Percentiles rank a stretch among this genome's conserved stretches.
Evolutionary conservation across 805 yeast species (phyloP).

Genomic region (Candida nonsorbophila): DNA sequence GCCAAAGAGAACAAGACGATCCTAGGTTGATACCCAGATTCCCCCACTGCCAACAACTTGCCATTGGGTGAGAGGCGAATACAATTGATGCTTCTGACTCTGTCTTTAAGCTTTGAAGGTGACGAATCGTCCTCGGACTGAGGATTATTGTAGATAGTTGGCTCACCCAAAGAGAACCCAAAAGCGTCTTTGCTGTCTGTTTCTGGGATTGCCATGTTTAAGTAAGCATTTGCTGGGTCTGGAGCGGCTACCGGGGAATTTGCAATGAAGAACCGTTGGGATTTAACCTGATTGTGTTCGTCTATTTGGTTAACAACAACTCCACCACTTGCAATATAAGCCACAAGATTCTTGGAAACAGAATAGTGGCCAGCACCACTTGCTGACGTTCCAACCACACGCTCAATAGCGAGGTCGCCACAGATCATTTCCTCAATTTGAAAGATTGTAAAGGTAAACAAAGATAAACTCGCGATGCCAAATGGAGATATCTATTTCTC

Average conservation of each 20-base stretch:
- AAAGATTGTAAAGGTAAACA: neutral
- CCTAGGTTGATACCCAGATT: constrained; percentile 64
- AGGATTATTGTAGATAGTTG: neutral
- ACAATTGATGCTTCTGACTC: constrained; percentile 50
- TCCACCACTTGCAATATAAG: constrained; percentile 57
- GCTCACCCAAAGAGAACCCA: constrained; percentile 23
- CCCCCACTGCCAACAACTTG: constrained; percentile 61
- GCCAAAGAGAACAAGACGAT: constrained; percentile 56
- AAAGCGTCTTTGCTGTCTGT: constrained; percentile 20
- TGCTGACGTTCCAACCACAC: constrained; percentile 44
- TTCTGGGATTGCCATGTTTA: constrained; percentile 18
- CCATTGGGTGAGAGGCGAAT: constrained; percentile 55
- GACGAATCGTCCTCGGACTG: constrained; percentile 5
- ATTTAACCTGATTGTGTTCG: constrained; percentile 10
- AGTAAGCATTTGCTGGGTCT: constrained; percentile 21
- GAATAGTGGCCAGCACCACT: constrained; percentile 34
- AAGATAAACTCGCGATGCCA: neutral
- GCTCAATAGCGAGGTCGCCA: constrained; percentile 9
- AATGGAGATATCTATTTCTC: constrained; percentile 22
- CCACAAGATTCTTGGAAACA: constrained; percentile 36
- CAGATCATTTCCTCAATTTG: neutral
- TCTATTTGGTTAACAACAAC: constrained; percentile 43
- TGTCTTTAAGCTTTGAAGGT: constrained; percentile 25
- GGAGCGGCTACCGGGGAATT: constrained; percentile 13
- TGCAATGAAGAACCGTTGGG: constrained; percentile 52